Evolutionary conservation across 768 basidiomycete species (phyloP), one percentile per base, ranked within the genome.

Genomic region (Agrocybe praecox): DNA sequence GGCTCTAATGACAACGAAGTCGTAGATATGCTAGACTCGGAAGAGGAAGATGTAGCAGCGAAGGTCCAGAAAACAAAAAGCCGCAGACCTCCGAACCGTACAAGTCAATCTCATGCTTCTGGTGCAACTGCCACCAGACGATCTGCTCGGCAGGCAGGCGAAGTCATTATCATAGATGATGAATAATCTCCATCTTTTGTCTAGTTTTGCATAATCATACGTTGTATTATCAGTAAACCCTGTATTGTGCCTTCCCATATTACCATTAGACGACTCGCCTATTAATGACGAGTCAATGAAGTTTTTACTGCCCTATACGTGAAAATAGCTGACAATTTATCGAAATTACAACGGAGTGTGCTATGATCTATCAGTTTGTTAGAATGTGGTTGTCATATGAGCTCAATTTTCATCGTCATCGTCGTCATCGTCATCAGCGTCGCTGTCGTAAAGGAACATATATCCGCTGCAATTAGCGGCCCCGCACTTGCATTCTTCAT

Each of bases 131-230:
- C 40, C n/a, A 65, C 57, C 49, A 54, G 60, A 24, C 53, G 49
- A 44, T 40, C 62, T 47, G 46, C 54, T 52, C 44, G 57, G 46
- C 67, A 68, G 24, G 45, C 65, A 1, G 73, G 67, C 15, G 81
- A 82, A 7, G 74, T 82, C 6, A 83, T 83, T 52, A 69, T 81
- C 29, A 74, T 82, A 42, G 67, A 68, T 2, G 65, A 66, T 55
- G 57, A 58, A 6, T 48, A 50, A 9, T 44, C 32, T 32, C 50
- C 29, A 19, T 40, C 17, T 48, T 40, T 45, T 6, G 18, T 51
- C 26, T 22, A 22, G 23, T 47, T 23, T 47, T 23, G 46, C 46
- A 23, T 26, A 47, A 24, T 47, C 46, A 22, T 22, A 15, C 8
- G 23, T 47, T 47, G 21, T 22, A 47, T 15, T 23, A n/a, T n/a